Evolutionary conservation across 805 yeast species (phyloP), one percentile per base, ranked within the genome.

Genomic region (Isabelozyma gotoi): DNA sequence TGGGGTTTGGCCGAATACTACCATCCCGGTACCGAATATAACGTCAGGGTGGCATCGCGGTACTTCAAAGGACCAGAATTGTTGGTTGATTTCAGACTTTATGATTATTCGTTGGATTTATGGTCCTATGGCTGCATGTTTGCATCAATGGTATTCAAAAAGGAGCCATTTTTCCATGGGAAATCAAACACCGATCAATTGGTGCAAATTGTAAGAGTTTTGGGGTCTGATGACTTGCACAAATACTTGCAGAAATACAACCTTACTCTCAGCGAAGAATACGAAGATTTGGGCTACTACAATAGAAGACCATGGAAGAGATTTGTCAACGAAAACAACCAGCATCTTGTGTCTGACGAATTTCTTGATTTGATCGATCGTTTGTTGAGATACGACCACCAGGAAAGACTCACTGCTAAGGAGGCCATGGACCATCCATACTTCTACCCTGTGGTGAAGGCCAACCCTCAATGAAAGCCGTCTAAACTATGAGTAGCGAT

Each of bases 1-100:
- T 90, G 97, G 97, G 97, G 97, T 12, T 69, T 90, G 47, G 96
- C 96, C 6, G 97, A 90, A 62, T 90, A 87, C 59, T 90, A 90
- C 65, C 96, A 90, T 60, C 84, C 86, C 2, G 94, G 92, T 4
- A 86, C 85, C 39, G 95, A 88, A 52, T 90, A 88, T 67, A 90
- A 90, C 57, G 96, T 88, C 17, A 77, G 97, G 48, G 97, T 90
- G 29, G 96, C 97, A 0, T 85, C 95, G 5, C 78, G 97, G 47
- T 89, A 88, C 65, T 89, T 85, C 67, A 90, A 90, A 68, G 96
- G 96, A 7, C 97, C 97, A 1, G 97, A 90, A 67, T 72, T 90
- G 51, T 73, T 90, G 45, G 88, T 90, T 7, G 90, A 90, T 59
- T 77, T 81, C 55, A 84, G 88, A 53, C 83, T 80, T 60, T 90